These are phyloP conservation scores for Pseudomicrostroma phylloplanum DNA, from an alignment of 1,284 basidiomycete species.

Conservation along the genomic window DNA sequence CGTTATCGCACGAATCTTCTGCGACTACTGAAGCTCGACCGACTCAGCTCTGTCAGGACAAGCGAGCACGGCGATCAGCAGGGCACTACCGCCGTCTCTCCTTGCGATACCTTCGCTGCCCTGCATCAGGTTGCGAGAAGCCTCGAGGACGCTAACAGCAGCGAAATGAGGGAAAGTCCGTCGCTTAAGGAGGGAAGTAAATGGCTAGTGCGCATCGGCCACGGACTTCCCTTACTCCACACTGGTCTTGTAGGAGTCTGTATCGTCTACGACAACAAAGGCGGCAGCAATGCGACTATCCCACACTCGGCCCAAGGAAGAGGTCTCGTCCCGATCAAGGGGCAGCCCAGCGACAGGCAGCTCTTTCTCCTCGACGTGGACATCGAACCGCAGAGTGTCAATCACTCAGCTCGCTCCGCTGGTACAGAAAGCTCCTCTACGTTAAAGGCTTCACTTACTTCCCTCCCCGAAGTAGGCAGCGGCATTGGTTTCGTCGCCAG, in stretches of 20 bases:
- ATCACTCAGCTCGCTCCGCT: not conserved
- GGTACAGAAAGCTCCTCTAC: not conserved
- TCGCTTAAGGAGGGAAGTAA: too few relatives aligned
- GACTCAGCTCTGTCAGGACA: not conserved
- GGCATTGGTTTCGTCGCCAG: not conserved
- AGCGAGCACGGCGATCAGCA: not conserved
- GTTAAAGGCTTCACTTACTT: not conserved
- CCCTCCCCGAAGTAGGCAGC: not conserved
- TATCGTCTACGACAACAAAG: too few relatives aligned
- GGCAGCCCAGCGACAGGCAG: not conserved
- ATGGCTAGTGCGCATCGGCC: too few relatives aligned
- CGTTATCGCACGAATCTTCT: conserved; percentile 1
- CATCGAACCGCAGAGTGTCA: not conserved
- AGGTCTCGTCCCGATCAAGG: too few relatives aligned
- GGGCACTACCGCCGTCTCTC: not conserved
- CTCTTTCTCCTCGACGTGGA: not conserved
- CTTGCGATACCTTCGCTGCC: too few relatives aligned
- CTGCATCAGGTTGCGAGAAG: too few relatives aligned
- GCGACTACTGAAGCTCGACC: not conserved
- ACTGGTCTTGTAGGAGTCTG: too few relatives aligned
- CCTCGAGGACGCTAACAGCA: too few relatives aligned
- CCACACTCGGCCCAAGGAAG: too few relatives aligned
- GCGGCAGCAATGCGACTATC: too few relatives aligned
- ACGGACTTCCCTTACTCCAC: too few relatives aligned
- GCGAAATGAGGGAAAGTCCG: too few relatives aligned